Conservation (phyloP, 2,329 filamentous ascomycete genomes). For the Aspergillus brunneoviolaceus region DNA sequence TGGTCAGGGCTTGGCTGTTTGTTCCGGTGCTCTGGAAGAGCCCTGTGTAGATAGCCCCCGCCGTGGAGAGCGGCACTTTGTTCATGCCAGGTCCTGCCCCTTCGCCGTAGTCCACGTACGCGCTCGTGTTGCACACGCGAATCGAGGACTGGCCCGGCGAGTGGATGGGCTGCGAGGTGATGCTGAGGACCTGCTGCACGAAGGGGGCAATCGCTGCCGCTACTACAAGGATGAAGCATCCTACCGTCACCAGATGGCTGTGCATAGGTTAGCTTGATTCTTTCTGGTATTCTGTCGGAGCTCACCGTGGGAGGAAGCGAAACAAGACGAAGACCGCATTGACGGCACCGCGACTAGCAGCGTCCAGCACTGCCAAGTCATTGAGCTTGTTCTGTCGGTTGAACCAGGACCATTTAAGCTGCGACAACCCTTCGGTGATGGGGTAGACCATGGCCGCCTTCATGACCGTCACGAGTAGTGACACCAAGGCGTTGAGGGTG, state of each 20-base stretch:
- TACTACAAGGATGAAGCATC: constrained; percentile 30
- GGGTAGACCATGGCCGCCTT: constrained; percentile 32
- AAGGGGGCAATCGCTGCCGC: constrained; percentile 31
- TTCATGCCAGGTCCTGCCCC: constrained; percentile 25
- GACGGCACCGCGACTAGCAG: constrained; percentile 33
- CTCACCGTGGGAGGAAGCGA: constrained; percentile 24
- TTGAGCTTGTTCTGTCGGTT: constrained; percentile 24
- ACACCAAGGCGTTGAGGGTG: constrained; percentile 34
- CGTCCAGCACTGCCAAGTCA: constrained; percentile 34
- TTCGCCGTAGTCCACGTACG: constrained; percentile 22
- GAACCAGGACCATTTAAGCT: constrained; percentile 41
- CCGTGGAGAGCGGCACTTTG: constrained; percentile 23
- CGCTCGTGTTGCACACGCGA: constrained; percentile 23
- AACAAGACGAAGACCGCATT: constrained; percentile 31
- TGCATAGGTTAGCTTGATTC: not conserved
- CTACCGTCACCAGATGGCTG: constrained; percentile 29
- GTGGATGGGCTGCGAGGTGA: constrained; percentile 20
- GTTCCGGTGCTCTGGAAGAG: constrained; percentile 24
- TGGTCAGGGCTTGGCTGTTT: constrained; percentile 20
- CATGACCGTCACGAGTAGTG: constrained; percentile 30
- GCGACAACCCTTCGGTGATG: constrained; percentile 31
- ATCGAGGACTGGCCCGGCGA: constrained; percentile 16
- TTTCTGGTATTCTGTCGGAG: too few species aligned
- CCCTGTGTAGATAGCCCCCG: constrained; percentile 32
- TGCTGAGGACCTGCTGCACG: constrained; percentile 30